Conservation (phyloP, 176 grass and related monocot species). For the Thinopyrum elongatum region DNA sequence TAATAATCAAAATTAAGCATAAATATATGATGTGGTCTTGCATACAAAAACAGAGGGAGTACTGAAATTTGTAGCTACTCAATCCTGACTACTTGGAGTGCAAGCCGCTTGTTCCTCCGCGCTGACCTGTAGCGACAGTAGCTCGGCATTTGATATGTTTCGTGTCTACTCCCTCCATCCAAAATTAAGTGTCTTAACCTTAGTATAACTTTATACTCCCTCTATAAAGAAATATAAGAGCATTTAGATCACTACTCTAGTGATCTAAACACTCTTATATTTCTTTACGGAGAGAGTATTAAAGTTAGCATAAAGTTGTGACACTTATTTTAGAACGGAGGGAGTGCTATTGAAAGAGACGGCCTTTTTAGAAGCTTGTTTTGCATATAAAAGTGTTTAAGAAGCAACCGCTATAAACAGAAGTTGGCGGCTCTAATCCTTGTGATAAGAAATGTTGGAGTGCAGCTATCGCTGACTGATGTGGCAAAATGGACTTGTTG, state of each 20-base stretch:
- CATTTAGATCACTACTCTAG: too few relatives aligned
- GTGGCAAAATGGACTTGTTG: constrained; percentile 25
- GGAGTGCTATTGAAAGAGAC: neutral
- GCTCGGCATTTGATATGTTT: neutral
- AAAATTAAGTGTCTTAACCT: too few relatives aligned
- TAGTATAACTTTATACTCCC: too few relatives aligned
- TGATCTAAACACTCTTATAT: too few relatives aligned
- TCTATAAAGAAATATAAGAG: too few relatives aligned
- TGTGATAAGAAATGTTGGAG: neutral
- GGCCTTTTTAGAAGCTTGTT: neutral
- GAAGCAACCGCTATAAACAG: neutral
- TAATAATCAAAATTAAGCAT: too few relatives aligned
- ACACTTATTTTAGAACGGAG: too few relatives aligned
- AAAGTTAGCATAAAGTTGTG: too few relatives aligned
- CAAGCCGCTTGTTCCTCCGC: neutral
- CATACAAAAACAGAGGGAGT: too few relatives aligned
- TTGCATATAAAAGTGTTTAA: neutral
- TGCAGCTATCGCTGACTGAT: constrained; percentile 13
- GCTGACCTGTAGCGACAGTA: neutral
- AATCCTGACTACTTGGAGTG: neutral
- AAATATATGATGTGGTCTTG: too few relatives aligned
- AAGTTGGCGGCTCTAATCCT: neutral
- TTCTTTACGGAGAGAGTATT: too few relatives aligned
- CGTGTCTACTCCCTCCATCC: too few relatives aligned
- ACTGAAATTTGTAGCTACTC: neutral